These are phyloP conservation scores for Flaveria robusta DNA, from an alignment of 129 eudicot genomes.

Conservation along the genomic window DNA sequence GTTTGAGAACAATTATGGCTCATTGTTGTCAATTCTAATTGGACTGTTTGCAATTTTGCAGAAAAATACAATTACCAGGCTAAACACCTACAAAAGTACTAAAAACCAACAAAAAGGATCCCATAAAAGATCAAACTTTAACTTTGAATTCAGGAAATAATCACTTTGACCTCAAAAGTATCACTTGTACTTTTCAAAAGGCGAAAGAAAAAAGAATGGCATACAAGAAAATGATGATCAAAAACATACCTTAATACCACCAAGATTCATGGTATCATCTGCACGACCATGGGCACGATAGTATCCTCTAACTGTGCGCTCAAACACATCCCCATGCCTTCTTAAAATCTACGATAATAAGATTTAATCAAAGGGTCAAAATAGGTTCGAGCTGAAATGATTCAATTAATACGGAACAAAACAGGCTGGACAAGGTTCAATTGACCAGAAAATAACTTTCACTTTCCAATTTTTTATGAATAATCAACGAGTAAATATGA, in stretches of 20 bases:
- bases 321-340: conserved; percentile 93
- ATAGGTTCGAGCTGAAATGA: not conserved
- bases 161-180: conserved; percentile 7
- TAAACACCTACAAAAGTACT: not conserved
- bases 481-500: not conserved
- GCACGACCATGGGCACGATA: conserved; percentile 97
- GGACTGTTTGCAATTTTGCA: not conserved
- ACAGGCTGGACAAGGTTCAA: not conserved
- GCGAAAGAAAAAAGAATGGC: not conserved
- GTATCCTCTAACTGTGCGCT: conserved; percentile 73
- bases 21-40: not conserved
- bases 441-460: not conserved
- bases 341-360: conserved; percentile 57
- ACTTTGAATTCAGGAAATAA: not conserved
- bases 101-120: not conserved
- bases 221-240: not conserved
- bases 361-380: not conserved
- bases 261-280: conserved; percentile 99
- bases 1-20: not conserved
- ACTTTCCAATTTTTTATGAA: not conserved
- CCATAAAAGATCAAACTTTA: not conserved
- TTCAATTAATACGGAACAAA: not conserved
- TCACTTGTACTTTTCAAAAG: not conserved
- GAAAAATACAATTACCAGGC: not conserved
- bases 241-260: conserved; percentile 81